Evolutionary conservation across 495 filamentous ascomycete species (phyloP).

Genomic region (Hypoxylon subgilvum): DNA sequence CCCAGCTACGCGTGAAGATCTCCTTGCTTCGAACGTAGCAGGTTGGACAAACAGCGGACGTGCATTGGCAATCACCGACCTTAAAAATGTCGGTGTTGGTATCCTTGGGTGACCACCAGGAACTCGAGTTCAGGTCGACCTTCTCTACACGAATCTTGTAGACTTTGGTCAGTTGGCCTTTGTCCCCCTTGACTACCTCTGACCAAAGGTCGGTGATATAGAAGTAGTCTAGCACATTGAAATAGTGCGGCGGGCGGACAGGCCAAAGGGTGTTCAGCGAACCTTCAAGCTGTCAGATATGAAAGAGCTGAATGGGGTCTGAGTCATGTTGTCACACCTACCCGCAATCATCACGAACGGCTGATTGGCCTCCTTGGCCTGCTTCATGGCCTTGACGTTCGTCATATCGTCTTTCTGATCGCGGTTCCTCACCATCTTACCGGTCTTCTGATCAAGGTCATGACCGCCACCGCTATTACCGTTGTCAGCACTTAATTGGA

Average conservation of each 20-base stretch:
- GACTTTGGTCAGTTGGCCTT: constrained; percentile 45
- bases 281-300: constrained; percentile 48
- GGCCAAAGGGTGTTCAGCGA: constrained; percentile 58
- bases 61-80: constrained; percentile 19
- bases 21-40: constrained; percentile 43
- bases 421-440: constrained; percentile 49
- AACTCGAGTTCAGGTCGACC: constrained; percentile 58
- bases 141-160: constrained; percentile 76
- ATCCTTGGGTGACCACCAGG: constrained; percentile 69
- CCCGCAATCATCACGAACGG: constrained; percentile 67
- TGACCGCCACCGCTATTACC: constrained; percentile 58
- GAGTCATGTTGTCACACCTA: constrained; percentile 38
- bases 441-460: constrained; percentile 44
- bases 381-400: constrained; percentile 45
- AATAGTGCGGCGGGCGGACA: constrained; percentile 64
- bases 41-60: constrained; percentile 19
- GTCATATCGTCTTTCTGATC: constrained; percentile 50
- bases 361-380: constrained; percentile 42
- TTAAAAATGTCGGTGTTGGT: constrained; percentile 13
- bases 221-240: constrained; percentile 76
- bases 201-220: constrained; percentile 74
- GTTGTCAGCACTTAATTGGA: background rate
- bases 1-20: constrained; percentile 65
- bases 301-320: background rate
- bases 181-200: constrained; percentile 52